Base-by-base conservation (phyloP, 2,329 filamentous ascomycete species). In the Byssochlamys sp. region DNA sequence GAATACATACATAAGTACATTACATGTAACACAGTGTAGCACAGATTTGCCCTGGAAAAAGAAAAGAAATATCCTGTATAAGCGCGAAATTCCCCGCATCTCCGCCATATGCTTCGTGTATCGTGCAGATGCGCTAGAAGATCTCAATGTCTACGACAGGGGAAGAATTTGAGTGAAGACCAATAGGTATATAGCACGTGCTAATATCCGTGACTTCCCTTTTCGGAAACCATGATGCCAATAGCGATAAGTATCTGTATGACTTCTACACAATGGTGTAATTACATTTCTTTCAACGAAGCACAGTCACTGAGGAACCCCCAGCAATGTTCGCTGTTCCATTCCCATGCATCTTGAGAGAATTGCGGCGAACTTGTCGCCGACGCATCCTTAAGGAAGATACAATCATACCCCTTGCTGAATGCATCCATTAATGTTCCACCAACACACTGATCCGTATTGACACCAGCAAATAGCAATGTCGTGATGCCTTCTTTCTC, bases 361-460 rank as follows among this genome's bases (percentile, higher is more conserved):
- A 60, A 71, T 10, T 62, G 61, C 2, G 74, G 75, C 54, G 78
- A 81, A 3, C 72, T 78, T 4, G 81, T 84, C 5, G 74, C 81
- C 53, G 77, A 79, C 31, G 78, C 80, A 64, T 84, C 81, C n/a
- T 75, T 75, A 12, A 84, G 62, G 63, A 84, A 65, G 25, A 85
- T 68, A 61, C 79, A 81, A 63, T 84, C 80, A 69, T 77, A 84
- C 0, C 82, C 82, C 59, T 75, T 77, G 61, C 76, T 79, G 62
- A 80, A 82, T 2, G 78, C 80, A 69, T 85, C 81, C 53, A 75
- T 72, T 58, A 84, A 68, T 12, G 80, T 84, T 0, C 80, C 80
- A 25, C 79, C 73, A 6, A 85, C 82, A 64, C 82, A 84, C 65
- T 84, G 81, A 68, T 85, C 82, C 2, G 82, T 84, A 63, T 85